Evolutionary conservation across 129 eudicot species (phyloP).

Genomic region (Escallonia herrerae): DNA sequence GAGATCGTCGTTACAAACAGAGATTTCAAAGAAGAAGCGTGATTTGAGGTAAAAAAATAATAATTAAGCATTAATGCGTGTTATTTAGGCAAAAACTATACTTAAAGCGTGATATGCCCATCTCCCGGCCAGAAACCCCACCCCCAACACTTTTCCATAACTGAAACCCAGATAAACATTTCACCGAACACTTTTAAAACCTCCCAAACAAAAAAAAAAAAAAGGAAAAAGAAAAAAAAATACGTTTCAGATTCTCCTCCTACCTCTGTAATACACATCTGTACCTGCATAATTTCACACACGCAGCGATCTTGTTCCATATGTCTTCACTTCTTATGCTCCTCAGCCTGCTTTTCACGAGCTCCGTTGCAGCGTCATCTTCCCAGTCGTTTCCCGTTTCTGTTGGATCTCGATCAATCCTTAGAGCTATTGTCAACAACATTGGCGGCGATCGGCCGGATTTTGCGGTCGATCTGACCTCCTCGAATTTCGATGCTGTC

Average conservation of each 20-base stretch:
- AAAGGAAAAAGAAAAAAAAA: too few species aligned
- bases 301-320: neutral
- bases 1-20: too few species aligned
- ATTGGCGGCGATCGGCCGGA: slow-evolving; percentile 23
- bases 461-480: slow-evolving; percentile 66
- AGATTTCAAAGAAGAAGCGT: too few species aligned
- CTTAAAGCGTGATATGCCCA: slow-evolving; percentile 9
- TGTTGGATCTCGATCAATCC: slow-evolving; percentile 72
- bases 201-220: neutral
- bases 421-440: slow-evolving; percentile 32
- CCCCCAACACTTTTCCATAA: too few species aligned
- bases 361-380: slow-evolving; percentile 12
- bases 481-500: slow-evolving; percentile 64
- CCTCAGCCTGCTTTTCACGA: slow-evolving; percentile 21
- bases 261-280: neutral
- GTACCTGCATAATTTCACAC: too few species aligned
- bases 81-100: neutral
- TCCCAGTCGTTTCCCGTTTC: neutral
- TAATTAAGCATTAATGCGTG: too few species aligned
- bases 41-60: too few species aligned
- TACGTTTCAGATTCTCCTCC: too few species aligned
- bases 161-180: neutral
- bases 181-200: neutral
- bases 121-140: slow-evolving; percentile 7
- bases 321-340: slow-evolving; percentile 31